phyloP scores from a whole-genome alignment of 176 grass and related monocot species.

The Raddia distichophylla region DNA sequence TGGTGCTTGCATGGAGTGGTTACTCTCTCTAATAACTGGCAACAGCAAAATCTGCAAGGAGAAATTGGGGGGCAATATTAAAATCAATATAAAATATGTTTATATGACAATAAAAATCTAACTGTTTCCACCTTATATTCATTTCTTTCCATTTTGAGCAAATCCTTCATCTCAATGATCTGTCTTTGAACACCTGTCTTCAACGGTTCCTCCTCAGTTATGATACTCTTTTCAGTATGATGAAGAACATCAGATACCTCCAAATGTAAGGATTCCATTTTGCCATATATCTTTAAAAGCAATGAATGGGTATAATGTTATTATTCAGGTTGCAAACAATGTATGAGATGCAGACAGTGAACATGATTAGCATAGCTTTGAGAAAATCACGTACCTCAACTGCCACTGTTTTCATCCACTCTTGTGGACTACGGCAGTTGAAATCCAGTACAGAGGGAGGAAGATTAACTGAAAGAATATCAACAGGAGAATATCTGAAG shows the following conservation, averaged over 20 bases:
- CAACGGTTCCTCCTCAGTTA: conserved; percentile 57
- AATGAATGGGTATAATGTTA: conserved; percentile 31
- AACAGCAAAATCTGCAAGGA: conserved; percentile 72
- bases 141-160: conserved; percentile 83
- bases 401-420: conserved; percentile 79
- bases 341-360: conserved; percentile 23
- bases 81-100: conserved; percentile 31
- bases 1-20: conserved; percentile 48
- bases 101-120: conserved; percentile 5
- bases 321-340: background rate
- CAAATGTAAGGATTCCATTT: conserved; percentile 68
- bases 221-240: conserved; percentile 59
- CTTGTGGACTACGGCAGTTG: conserved; percentile 52
- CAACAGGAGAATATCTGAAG: conserved; percentile 88
- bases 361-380: conserved; percentile 22
- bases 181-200: conserved; percentile 64
- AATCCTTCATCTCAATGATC: conserved; percentile 71
- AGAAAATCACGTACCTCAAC: conserved; percentile 57
- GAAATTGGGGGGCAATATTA: conserved; percentile 15
- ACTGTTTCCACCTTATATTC: conserved; percentile 69
- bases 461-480: conserved; percentile 90
- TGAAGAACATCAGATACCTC: conserved; percentile 82
- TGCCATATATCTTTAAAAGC: conserved; percentile 65
- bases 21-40: conserved; percentile 61
- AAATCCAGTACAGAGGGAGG: conserved; percentile 78